A percentile compares a stretch with the other conserved stretches of the same genome.
Evolutionary conservation across 192 early-diverging fungal genomes (phyloP).

Genomic region (Coemansia sp.): DNA sequence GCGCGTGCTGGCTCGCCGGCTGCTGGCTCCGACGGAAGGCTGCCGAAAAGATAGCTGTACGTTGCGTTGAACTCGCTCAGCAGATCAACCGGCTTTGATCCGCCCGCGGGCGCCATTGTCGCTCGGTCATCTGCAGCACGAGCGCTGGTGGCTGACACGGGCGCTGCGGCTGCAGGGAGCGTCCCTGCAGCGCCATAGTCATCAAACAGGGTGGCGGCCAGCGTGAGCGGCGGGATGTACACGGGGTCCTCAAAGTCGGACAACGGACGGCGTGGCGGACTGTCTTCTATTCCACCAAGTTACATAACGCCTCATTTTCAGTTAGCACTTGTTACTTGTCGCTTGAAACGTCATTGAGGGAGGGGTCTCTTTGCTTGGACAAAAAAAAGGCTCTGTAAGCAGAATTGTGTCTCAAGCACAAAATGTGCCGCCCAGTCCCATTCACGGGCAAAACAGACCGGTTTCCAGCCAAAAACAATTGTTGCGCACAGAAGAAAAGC

Average conservation of each 20-base stretch:
- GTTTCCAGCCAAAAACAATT: neutral
- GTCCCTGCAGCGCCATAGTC: slow-evolving; percentile 33
- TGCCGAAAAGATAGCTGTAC: slow-evolving; percentile 42
- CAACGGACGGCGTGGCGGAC: slow-evolving; percentile 41
- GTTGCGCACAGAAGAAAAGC: neutral
- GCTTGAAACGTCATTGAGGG: neutral
- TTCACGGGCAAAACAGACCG: neutral
- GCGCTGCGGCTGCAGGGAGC: slow-evolving; percentile 1
- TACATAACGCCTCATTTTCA: slow-evolving; percentile 1
- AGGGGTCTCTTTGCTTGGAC: too few relatives aligned
- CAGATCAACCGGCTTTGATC: slow-evolving; percentile 14
- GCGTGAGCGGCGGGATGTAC: slow-evolving; percentile 52
- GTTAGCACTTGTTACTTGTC: neutral
- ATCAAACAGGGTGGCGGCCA: slow-evolving; percentile 42
- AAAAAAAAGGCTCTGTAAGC: neutral
- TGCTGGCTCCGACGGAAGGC: too few relatives aligned
- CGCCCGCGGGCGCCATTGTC: neutral
- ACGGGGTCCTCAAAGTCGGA: slow-evolving; percentile 45
- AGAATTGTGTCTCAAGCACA: neutral
- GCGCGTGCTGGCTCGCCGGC: neutral
- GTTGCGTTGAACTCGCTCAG: slow-evolving; percentile 45
- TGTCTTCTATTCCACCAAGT: slow-evolving; percentile 30
- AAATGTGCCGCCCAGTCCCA: neutral
- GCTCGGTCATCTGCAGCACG: neutral
- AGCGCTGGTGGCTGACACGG: neutral